Conservation (phyloP, 2,329 filamentous ascomycete genomes). For the Rhynchosporium secalis region DNA sequence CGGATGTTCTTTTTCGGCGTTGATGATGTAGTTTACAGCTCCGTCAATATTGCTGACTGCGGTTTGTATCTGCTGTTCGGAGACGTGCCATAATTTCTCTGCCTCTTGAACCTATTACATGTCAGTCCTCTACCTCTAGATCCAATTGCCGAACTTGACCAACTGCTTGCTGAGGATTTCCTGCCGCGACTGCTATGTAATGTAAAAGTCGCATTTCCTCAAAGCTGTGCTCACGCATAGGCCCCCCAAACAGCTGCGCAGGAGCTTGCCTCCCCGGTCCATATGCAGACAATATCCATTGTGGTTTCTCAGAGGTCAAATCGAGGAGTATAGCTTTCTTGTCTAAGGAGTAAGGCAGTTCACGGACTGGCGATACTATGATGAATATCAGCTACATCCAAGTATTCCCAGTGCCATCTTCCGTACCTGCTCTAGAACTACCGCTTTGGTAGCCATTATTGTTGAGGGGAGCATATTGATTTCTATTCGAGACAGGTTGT, state of each 20-base stretch:
- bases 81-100: constrained; percentile 60
- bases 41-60: constrained; percentile 68
- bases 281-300: constrained; percentile 87
- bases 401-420: constrained; percentile 12
- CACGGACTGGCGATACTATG: constrained; percentile 10
- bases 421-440: constrained; percentile 19
- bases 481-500: constrained; percentile 38
- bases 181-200: constrained; percentile 63
- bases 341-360: constrained; percentile 33
- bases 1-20: constrained; percentile 68
- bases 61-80: constrained; percentile 70
- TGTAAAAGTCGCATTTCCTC: constrained; percentile 85
- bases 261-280: constrained; percentile 76
- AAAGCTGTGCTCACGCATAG: constrained; percentile 76
- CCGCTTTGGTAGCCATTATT: constrained; percentile 28
- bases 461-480: constrained; percentile 39
- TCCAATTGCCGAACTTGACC: constrained; percentile 19
- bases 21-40: constrained; percentile 68
- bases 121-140: constrained; percentile 2
- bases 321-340: constrained; percentile 63
- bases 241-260: constrained; percentile 79
- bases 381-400: constrained; percentile 15
- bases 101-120: constrained; percentile 58
- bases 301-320: constrained; percentile 68
- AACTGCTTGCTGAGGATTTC: constrained; percentile 55